Base-by-base conservation (phyloP, 169 alveolate genomes). In the Plasmodium gaboni region DNA sequence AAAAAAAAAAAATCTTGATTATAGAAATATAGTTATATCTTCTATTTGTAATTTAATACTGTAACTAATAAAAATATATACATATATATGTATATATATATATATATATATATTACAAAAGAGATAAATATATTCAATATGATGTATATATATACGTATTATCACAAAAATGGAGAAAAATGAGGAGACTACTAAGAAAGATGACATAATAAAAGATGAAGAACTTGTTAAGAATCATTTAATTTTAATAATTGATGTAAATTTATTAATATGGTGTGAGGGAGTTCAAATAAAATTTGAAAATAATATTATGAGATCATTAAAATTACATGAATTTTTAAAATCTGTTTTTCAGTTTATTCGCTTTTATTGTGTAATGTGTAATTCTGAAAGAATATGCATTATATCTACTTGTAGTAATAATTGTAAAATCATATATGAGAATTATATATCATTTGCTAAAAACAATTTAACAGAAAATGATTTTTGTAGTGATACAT, bases 281-380 rank as follows among this genome's bases (percentile, higher is more conserved):
- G 91, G 91, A 83, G 24, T 83, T 50, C 68, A 83, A 63, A 69
- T 83, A 57, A 83, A 83, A 22, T 69, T 83, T 61, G 91, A 83
- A 50, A 83, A 83, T 63, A 83, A 83, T 46, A 55, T 53, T 17
- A 63, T 70, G 4, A 70, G 70, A 69, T 69, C 65, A 3, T 22
- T 83, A 57, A 69, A 72, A 28, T 51, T 83, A 19, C 32, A 83
- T 3, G 86, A 83, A 15, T 83, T 83, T 28, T 63, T 83, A 28
- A 83, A 83, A 59, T 69, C 74, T 2, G 28, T 72, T 10, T 69
- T 83, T 83, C 83, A 83, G 22, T 83, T 83, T 72, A 51, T 70
- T 8, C 24, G 91, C 4, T 83, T 83, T 48, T 83, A 83, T 69
- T 83, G 91, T 61, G 38, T 83, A 12, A 83, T 83, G 91, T 59